Percentiles rank a stretch among this genome's conserved stretches.
These are phyloP conservation scores for Schizophyllum commune DNA, from an alignment of 1,284 basidiomycete genomes.

Conservation along the genomic window DNA sequence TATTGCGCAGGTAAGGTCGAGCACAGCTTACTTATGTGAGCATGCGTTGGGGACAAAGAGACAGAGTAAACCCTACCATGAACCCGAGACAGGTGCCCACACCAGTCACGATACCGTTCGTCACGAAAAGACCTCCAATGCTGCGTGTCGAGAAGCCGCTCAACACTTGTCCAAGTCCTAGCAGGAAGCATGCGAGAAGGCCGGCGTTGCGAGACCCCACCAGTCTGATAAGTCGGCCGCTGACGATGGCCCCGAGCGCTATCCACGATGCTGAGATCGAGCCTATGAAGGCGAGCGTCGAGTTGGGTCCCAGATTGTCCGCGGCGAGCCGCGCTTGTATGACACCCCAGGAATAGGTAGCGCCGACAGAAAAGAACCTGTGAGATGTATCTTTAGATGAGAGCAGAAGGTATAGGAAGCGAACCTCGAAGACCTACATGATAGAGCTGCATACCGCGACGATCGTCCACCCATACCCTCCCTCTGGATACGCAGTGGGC, in stretches of 20 bases:
- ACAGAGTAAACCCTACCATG: constrained; percentile 2
- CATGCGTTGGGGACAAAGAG: too few relatives aligned
- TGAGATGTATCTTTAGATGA: background rate
- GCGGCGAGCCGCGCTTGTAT: constrained; percentile 20
- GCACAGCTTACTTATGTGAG: constrained; percentile 13
- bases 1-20: constrained; percentile 25
- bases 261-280: constrained; percentile 21
- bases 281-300: constrained; percentile 24
- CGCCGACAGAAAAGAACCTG: constrained; percentile 16
- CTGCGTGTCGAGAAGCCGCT: constrained; percentile 20
- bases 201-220: constrained; percentile 19
- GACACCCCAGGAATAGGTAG: constrained; percentile 23
- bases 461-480: constrained; percentile 19
- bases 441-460: constrained; percentile 4
- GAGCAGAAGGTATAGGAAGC: constrained; percentile 1
- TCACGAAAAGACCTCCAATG: constrained; percentile 21
- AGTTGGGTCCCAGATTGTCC: constrained; percentile 16
- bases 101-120: constrained; percentile 15
- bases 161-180: constrained; percentile 20
- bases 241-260: constrained; percentile 20
- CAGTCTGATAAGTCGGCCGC: constrained; percentile 18
- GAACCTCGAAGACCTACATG: constrained; percentile 13
- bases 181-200: constrained; percentile 17
- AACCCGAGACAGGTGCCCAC: constrained; percentile 11
- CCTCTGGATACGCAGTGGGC: constrained; percentile 11